Conservation (phyloP, 257 asterid genomes). For the Solanum pinnatisectum region DNA sequence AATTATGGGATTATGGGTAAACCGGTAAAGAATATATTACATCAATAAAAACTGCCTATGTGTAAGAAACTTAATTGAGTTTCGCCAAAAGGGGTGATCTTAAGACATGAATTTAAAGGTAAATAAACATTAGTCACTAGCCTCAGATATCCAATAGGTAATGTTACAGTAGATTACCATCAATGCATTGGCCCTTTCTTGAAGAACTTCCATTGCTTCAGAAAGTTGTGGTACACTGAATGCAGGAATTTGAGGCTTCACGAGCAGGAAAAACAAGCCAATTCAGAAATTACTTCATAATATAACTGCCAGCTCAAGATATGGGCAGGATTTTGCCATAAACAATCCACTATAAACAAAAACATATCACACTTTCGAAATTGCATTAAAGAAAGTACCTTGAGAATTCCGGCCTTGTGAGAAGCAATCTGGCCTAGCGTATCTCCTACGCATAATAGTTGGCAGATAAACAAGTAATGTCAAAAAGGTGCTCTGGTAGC, state of each 20-base stretch:
- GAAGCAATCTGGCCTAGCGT: constrained; percentile 71
- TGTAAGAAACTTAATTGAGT: not conserved
- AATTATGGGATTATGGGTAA: not conserved
- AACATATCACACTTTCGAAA: not conserved
- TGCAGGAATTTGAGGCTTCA: constrained; percentile 83
- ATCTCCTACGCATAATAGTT: constrained; percentile 21
- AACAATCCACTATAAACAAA: constrained; percentile 9
- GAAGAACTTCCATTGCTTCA: constrained; percentile 82
- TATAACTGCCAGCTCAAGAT: constrained; percentile 20
- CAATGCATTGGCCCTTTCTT: constrained; percentile 40
- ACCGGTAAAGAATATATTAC: not conserved
- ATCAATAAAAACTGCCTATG: not conserved
- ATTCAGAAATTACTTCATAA: constrained; percentile 39
- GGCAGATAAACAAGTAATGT: not conserved
- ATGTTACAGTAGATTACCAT: constrained; percentile 30
- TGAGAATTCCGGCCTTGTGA: constrained; percentile 88
- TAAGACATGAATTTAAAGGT: not conserved
- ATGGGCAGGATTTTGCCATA: constrained; percentile 10
- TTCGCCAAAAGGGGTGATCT: not conserved
- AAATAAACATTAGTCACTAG: not conserved
- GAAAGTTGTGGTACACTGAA: constrained; percentile 69
- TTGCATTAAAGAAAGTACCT: constrained; percentile 37
- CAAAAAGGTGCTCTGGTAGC: not conserved
- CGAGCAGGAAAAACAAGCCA: constrained; percentile 40
- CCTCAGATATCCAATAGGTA: not conserved